Evolutionary conservation across 2,329 filamentous ascomycete species (phyloP).

Genomic region (Tricladium varicosporioides): DNA sequence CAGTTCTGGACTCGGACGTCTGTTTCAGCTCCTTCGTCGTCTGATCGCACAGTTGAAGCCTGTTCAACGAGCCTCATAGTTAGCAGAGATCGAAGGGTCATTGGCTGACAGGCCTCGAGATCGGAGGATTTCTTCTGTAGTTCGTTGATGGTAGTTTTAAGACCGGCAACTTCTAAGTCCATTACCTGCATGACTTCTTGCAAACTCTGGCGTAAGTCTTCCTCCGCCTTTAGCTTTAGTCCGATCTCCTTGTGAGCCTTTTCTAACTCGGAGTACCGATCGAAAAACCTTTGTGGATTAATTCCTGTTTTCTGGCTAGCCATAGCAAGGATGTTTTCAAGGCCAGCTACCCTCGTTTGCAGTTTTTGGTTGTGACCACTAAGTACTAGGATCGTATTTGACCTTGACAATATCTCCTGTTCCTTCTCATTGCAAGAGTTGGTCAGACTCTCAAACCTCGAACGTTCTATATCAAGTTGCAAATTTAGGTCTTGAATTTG

Average conservation of each 20-base stretch:
- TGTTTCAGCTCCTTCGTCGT: not conserved
- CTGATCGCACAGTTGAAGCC: not conserved
- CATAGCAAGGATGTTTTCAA: constrained; percentile 4
- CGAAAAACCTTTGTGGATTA: constrained; percentile 5
- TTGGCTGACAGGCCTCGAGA: not conserved
- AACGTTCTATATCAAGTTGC: not conserved
- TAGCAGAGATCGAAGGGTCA: not conserved
- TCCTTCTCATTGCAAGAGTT: not conserved
- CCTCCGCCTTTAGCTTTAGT: not conserved
- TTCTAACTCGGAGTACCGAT: constrained; percentile 3
- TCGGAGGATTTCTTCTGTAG: constrained; percentile 4
- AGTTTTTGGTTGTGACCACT: constrained; percentile 12
- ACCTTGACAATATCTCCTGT: not conserved
- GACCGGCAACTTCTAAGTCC: not conserved
- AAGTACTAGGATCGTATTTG: constrained; percentile 6
- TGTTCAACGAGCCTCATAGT: not conserved
- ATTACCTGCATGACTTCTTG: not conserved
- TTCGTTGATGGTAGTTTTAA: constrained; percentile 4
- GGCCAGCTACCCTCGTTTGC: constrained; percentile 3
- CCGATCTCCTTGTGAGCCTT: not conserved
- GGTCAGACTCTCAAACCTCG: not conserved
- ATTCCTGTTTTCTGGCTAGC: not conserved
- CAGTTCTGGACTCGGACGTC: not conserved
- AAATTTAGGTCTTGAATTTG: not conserved
- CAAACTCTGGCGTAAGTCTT: not conserved